Evolutionary conservation across 352 stramenopile species (phyloP).

Genomic region (Globisporangium iwayamae): DNA sequence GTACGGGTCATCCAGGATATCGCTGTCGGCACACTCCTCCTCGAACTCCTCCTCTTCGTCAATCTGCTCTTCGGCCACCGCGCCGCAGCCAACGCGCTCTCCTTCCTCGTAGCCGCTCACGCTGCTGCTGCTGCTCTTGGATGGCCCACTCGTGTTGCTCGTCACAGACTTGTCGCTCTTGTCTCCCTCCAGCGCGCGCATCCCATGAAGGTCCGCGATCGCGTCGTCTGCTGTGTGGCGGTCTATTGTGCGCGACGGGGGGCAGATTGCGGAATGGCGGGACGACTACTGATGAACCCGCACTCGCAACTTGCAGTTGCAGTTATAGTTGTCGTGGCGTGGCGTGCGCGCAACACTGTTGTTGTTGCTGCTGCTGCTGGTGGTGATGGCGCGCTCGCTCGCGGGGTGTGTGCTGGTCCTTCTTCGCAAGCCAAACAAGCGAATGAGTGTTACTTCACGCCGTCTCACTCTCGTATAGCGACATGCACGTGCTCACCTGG

Average conservation of each 20-base stretch:
- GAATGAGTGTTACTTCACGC: conserved; percentile 4
- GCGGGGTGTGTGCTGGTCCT: not conserved
- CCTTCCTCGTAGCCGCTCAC: not conserved
- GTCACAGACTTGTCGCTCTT: conserved; percentile 22
- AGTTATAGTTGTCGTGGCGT: not conserved
- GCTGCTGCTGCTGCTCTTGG: conserved; percentile 13
- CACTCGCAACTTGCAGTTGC: not conserved
- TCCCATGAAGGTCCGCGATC: conserved; percentile 38
- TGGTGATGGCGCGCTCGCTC: too few species aligned
- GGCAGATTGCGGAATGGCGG: not conserved
- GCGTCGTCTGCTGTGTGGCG: not conserved
- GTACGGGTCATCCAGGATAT: conserved; percentile 44
- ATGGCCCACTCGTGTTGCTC: conserved; percentile 3
- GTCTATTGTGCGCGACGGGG: conserved; percentile 3
- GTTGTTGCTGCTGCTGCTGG: not conserved
- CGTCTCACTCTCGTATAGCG: not conserved
- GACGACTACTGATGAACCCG: not conserved
- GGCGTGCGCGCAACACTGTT: not conserved
- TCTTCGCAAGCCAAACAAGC: conserved; percentile 1
- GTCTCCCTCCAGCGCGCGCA: conserved; percentile 26
- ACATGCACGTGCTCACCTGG: not conserved
- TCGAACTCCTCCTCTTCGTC: conserved; percentile 25
- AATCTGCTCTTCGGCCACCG: conserved; percentile 16
- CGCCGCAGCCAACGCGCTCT: conserved; percentile 10
- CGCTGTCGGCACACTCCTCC: conserved; percentile 40